Percentiles rank a stretch among this genome's conserved stretches.
phyloP scores from a whole-genome alignment of 2,329 filamentous ascomycete genomes.

The Fusarium foetens region DNA sequence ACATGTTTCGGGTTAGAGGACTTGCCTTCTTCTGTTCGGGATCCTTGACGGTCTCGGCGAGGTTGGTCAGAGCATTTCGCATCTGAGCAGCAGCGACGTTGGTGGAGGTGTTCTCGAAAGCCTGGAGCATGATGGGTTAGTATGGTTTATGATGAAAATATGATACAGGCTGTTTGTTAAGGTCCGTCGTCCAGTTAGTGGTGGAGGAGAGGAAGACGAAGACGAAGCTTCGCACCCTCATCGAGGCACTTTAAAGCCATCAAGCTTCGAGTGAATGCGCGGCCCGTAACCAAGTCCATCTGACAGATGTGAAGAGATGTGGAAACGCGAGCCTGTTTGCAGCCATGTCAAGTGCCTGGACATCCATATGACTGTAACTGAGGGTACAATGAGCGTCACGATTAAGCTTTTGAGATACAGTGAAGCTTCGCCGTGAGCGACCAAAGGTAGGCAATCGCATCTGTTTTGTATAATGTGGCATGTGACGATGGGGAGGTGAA shows the following conservation, averaged over 20 bases:
- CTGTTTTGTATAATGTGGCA: not conserved
- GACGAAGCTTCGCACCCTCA: not conserved
- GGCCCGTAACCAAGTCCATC: not conserved
- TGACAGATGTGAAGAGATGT: not conserved
- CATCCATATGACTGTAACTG: not conserved
- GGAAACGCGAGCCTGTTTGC: not conserved
- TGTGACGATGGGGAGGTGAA: not conserved
- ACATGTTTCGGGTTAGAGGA: not conserved
- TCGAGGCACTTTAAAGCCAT: not conserved
- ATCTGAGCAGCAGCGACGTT: slow-evolving; percentile 98
- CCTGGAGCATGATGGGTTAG: slow-evolving; percentile 64
- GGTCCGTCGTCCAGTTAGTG: not conserved
- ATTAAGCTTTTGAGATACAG: not conserved
- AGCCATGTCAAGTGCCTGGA: not conserved
- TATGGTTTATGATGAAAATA: not conserved
- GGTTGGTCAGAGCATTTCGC: slow-evolving; percentile 95
- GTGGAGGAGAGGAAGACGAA: not conserved
- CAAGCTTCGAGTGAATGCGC: not conserved
- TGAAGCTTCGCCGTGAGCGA: slow-evolving; percentile 2
- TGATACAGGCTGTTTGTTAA: not conserved
- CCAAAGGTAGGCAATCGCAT: not conserved
- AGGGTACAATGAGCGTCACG: not conserved
- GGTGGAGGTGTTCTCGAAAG: slow-evolving; percentile 99
- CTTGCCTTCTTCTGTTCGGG: slow-evolving; percentile 83
- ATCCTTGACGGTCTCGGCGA: slow-evolving; percentile 90